A percentile compares a stretch with the other conserved stretches of the same genome.
Evolutionary conservation across 1,284 basidiomycete genomes (phyloP).

Genomic region (Ustilago tritici): DNA sequence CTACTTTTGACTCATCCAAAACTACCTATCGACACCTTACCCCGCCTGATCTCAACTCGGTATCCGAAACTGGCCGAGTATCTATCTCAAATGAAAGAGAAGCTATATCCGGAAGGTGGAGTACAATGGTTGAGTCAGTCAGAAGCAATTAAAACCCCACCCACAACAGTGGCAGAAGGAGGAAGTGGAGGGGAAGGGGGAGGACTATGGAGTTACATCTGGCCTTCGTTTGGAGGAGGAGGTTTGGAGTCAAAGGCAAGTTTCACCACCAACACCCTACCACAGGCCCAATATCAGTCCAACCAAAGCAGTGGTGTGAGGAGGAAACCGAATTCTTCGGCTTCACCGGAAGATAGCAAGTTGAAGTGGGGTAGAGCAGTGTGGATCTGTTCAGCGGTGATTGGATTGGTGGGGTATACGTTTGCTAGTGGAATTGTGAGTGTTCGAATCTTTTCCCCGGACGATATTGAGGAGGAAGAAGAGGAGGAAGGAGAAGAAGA

Average conservation of each 20-base stretch:
- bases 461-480: constrained; percentile 20
- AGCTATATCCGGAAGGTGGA: constrained; percentile 22
- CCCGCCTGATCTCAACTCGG: constrained; percentile 23
- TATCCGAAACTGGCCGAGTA: constrained; percentile 39
- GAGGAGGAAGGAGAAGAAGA: constrained; percentile 28
- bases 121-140: constrained; percentile 17
- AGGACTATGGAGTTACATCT: constrained; percentile 3
- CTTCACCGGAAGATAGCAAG: constrained; percentile 26
- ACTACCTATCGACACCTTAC: constrained; percentile 39
- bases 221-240: background rate
- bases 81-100: constrained; percentile 17
- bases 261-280: constrained; percentile 16
- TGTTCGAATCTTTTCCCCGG: constrained; percentile 41
- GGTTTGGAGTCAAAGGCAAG: constrained; percentile 34
- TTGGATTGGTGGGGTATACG: constrained; percentile 57
- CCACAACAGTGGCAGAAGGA: background rate
- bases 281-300: constrained; percentile 3
- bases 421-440: constrained; percentile 61
- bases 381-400: constrained; percentile 56
- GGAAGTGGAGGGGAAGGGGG: background rate
- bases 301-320: background rate
- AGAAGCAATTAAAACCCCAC: constrained; percentile 13
- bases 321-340: background rate
- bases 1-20: constrained; percentile 26
- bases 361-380: constrained; percentile 49